Base-by-base conservation (phyloP, 2,329 filamentous ascomycete species). In the Pseudopyrenochaeta lycopersici region DNA sequence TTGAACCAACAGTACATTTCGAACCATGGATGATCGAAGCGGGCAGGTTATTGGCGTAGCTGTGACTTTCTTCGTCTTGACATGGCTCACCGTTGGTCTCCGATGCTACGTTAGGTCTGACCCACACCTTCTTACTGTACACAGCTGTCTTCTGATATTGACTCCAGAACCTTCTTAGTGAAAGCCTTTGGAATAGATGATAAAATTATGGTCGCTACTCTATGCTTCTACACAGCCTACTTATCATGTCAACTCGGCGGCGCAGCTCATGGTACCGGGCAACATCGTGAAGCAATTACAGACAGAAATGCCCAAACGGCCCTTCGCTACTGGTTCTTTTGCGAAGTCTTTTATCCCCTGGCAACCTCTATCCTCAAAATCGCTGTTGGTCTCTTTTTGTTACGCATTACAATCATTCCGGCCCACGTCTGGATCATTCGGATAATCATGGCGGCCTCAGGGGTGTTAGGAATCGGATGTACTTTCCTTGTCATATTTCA, bases 311-410 rank as follows among this genome's bases (percentile, higher is more conserved):
- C 66, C 2, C 48, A 70, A 50, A 68, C 39, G 15, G 71, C 68
- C n/a, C 53, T 73, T 5, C 61, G 68, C 60, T 76, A 64, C 59
- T 85, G 82, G 82, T 84, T 78, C 75, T 78, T 84, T 32, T 83
- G 81, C 61, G 82, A 84, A 59, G 72, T 81, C 29, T 81, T 79
- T 62, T 85, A 85, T 65, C 78, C 79, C 15, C 70, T 82, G 49
- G 75, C 78, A 2, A 81, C 78, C 7, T 74, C 77, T 17, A 63
- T 81, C 21, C 76, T 81, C 46, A 83, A 82, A 55, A 71, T 82
- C 18, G 80, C 82, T 2, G 81, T 85, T 42, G 80, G 68, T 7
- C 64, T 83, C 17, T 82, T 84, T 54, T 72, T 85, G 39, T 73
- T 84, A 17, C 80, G 82, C 43, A 77, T 85, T 18, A 81, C 81